phyloP scores from a whole-genome alignment of 768 basidiomycete genomes.

The Gyrodon lividus region DNA sequence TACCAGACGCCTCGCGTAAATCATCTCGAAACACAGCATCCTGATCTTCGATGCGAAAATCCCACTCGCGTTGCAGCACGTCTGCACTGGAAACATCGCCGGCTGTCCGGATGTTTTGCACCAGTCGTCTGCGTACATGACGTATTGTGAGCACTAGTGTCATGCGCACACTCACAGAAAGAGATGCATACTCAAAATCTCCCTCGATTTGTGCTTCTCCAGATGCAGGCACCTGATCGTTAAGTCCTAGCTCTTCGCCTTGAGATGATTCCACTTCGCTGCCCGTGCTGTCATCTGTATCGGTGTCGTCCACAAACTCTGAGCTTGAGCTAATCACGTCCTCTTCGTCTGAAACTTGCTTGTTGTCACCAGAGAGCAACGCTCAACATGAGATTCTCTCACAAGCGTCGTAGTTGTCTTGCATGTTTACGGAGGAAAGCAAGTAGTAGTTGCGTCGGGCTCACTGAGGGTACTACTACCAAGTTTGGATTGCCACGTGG shows the following conservation, averaged over 20 bases:
- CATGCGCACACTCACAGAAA: neutral
- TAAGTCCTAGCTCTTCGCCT: constrained; percentile 38
- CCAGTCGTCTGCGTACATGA: constrained; percentile 52
- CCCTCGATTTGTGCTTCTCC: constrained; percentile 46
- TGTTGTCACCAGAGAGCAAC: neutral
- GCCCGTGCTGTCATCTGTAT: neutral
- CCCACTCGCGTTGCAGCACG: constrained; percentile 67
- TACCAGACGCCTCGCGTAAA: constrained; percentile 69
- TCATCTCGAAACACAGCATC: constrained; percentile 74
- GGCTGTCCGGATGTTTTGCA: constrained; percentile 59
- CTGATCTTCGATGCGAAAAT: constrained; percentile 65
- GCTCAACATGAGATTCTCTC: constrained; percentile 3
- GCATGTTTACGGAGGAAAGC: constrained; percentile 5
- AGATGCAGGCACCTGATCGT: constrained; percentile 21
- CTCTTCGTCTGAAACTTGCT: neutral
- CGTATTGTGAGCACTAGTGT: neutral
- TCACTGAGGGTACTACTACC: no score
- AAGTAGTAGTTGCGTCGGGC: neutral
- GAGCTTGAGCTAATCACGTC: constrained; percentile 1
- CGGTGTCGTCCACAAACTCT: neutral
- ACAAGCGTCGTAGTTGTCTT: constrained; percentile 17
- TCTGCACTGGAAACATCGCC: constrained; percentile 45
- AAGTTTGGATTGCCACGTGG: neutral
- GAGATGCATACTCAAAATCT: constrained; percentile 51
- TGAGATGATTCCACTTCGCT: constrained; percentile 9